Evolutionary conservation across 441 rosid genomes (phyloP).

Genomic region (Kokia cookei): DNA sequence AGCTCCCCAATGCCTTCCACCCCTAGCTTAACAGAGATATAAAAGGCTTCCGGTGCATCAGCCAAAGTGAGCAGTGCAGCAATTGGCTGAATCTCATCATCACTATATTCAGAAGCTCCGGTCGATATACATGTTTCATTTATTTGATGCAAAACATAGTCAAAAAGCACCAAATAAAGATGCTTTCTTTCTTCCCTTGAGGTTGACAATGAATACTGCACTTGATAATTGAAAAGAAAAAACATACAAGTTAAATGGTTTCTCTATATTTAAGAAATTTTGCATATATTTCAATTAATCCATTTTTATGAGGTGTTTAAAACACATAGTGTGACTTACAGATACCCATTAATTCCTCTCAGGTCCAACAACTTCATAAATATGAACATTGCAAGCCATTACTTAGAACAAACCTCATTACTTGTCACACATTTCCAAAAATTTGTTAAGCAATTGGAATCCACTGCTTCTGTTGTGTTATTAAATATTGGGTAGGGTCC

Average conservation of each 20-base stretch:
- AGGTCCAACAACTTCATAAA: constrained; percentile 4
- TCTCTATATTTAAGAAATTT: background rate
- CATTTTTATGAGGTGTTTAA: background rate
- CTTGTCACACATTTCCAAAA: constrained; percentile 1
- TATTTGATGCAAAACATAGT: constrained; percentile 81
- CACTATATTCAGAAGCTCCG: constrained; percentile 83
- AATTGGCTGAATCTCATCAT: constrained; percentile 88
- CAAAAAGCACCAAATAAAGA: constrained; percentile 83
- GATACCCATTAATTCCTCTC: background rate
- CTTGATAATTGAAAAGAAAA: constrained; percentile 1
- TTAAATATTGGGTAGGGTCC: background rate
- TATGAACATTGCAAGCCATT: background rate
- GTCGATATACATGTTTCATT: constrained; percentile 71
- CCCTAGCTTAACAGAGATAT: constrained; percentile 93
- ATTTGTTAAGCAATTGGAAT: background rate
- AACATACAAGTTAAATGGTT: background rate
- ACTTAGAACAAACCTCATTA: background rate
- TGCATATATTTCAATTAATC: background rate
- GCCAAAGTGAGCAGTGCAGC: constrained; percentile 82
- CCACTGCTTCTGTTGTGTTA: background rate
- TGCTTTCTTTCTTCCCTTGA: constrained; percentile 92
- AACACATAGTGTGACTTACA: background rate
- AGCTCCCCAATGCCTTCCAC: constrained; percentile 95
- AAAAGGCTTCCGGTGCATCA: constrained; percentile 95
- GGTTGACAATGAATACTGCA: constrained; percentile 90